Conservation (phyloP, 768 basidiomycete species). For the Amanita thiersii region DNA sequence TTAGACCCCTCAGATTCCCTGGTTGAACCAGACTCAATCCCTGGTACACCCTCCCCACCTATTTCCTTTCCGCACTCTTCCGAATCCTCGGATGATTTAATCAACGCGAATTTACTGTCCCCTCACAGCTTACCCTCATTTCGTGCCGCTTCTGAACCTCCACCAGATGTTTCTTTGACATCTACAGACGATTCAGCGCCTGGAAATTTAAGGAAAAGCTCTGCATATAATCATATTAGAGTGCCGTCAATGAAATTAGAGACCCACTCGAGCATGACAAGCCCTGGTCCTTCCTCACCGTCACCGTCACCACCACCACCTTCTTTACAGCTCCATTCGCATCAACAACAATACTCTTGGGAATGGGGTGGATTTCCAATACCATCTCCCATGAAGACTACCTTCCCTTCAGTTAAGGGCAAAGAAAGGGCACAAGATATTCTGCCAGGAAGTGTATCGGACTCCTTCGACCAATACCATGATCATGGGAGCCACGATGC, state of each 20-base stretch:
- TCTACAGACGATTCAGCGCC: conserved; percentile 2
- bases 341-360: conserved; percentile 72
- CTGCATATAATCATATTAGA: background rate
- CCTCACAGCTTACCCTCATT: conserved; percentile 19
- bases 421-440: conserved; percentile 19
- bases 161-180: conserved; percentile 34
- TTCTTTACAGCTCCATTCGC: conserved; percentile 8
- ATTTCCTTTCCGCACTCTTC: conserved; percentile 11
- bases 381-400: conserved; percentile 55
- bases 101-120: conserved; percentile 15
- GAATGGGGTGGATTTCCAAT: conserved; percentile 91
- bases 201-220: conserved; percentile 6
- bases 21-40: conserved; percentile 10
- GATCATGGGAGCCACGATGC: conserved; percentile 14
- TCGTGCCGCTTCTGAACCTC: conserved; percentile 57
- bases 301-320: conserved; percentile 7
- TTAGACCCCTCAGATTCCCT: conserved; percentile 10
- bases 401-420: conserved; percentile 26
- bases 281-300: conserved; percentile 5
- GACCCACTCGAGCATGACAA: conserved; percentile 3
- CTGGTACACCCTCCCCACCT: conserved; percentile 14
- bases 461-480: conserved; percentile 12
- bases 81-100: conserved; percentile 16
- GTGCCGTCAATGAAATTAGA: background rate
- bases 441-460: conserved; percentile 13